Conservation (phyloP, 768 basidiomycete genomes). For the Butyriboletus loyo region DNA sequence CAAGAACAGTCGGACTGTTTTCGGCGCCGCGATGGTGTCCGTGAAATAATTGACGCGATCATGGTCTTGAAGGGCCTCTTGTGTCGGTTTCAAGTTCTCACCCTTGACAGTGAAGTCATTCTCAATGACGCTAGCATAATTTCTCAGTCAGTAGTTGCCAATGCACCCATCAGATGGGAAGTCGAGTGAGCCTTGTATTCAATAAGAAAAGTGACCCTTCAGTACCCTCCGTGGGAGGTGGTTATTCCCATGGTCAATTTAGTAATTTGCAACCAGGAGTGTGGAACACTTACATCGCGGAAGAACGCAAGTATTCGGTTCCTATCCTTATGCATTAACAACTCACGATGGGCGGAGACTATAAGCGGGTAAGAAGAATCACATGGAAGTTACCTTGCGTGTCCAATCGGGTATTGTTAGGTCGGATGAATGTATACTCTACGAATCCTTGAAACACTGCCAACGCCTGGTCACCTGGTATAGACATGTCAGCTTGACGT, state of each 20-base stretch:
- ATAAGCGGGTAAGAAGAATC: not conserved
- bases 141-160: not conserved
- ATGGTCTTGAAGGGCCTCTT: slow-evolving; percentile 53
- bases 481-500: not conserved
- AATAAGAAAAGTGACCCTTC: not conserved
- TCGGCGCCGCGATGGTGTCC: slow-evolving; percentile 52
- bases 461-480: slow-evolving; percentile 48
- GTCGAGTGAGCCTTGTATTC: slow-evolving; percentile 12
- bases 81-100: slow-evolving; percentile 51
- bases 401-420: slow-evolving; percentile 63
- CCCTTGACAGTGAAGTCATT: slow-evolving; percentile 71
- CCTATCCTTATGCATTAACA: not conserved
- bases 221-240: slow-evolving; percentile 65
- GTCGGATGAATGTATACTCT: slow-evolving; percentile 58
- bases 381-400: slow-evolving; percentile 45
- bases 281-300: slow-evolving; percentile 41
- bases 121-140: slow-evolving; percentile 55
- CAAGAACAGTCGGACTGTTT: slow-evolving; percentile 54
- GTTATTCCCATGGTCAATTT: slow-evolving; percentile 26
- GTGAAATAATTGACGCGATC: slow-evolving; percentile 68
- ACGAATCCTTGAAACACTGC: slow-evolving; percentile 59
- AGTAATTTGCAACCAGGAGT: not conserved
- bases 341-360: slow-evolving; percentile 52
- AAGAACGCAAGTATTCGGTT: not conserved
- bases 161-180: slow-evolving; percentile 51